Evolutionary conservation across 345 rosid species (phyloP).

Genomic region (Corchorus capsularis): DNA sequence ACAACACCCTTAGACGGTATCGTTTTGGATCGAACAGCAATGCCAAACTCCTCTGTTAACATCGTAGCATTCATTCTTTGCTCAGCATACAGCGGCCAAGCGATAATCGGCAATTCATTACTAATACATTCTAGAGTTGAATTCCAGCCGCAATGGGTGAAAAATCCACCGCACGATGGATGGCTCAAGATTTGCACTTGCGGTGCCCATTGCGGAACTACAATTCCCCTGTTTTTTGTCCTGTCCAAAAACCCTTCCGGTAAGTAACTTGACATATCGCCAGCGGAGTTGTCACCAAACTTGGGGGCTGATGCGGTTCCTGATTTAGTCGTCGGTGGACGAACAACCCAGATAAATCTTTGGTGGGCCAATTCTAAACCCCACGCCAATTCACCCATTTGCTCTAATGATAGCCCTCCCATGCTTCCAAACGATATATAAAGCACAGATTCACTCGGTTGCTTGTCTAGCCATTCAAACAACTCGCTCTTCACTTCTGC

Average conservation of each 20-base stretch:
- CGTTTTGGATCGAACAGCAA: slow-evolving; percentile 38
- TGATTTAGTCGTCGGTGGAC: slow-evolving; percentile 22
- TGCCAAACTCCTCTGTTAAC: slow-evolving; percentile 49
- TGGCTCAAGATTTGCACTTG: slow-evolving; percentile 57
- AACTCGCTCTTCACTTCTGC: background rate
- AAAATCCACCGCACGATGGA: slow-evolving; percentile 57
- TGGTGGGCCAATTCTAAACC: slow-evolving; percentile 61
- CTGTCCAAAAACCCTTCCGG: slow-evolving; percentile 58
- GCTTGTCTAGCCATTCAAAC: slow-evolving; percentile 51
- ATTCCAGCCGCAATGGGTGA: slow-evolving; percentile 76
- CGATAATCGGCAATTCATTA: slow-evolving; percentile 55
- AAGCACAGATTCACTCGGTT: slow-evolving; percentile 46
- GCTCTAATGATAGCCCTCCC: slow-evolving; percentile 51
- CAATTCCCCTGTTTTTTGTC: slow-evolving; percentile 31
- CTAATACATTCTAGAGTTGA: slow-evolving; percentile 58
- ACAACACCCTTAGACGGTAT: slow-evolving; percentile 24
- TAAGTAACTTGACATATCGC: slow-evolving; percentile 28
- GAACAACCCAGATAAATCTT: slow-evolving; percentile 35
- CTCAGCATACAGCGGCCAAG: slow-evolving; percentile 60
- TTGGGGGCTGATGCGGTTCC: slow-evolving; percentile 29
- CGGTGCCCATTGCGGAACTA: slow-evolving; percentile 62
- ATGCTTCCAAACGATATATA: slow-evolving; percentile 69
- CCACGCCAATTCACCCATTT: slow-evolving; percentile 55
- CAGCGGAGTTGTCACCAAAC: background rate
- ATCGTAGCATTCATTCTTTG: slow-evolving; percentile 55